Evolutionary conservation across 1,139 yeast species (phyloP).

Genomic region (Schizosaccharomyces versatilis): DNA sequence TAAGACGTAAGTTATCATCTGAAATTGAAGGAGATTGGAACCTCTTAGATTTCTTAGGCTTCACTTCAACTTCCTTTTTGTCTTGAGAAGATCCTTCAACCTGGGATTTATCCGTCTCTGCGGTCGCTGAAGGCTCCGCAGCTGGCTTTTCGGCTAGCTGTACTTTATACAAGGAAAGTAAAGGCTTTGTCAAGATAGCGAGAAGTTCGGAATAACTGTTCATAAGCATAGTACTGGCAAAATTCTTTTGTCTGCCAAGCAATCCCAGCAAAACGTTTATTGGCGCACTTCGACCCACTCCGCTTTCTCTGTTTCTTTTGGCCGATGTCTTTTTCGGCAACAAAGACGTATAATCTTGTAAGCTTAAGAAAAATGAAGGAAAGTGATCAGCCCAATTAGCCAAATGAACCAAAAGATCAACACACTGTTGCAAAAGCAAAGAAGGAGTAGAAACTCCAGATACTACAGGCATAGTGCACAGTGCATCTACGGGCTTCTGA

Average conservation of each 20-base stretch:
- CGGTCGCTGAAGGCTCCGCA: neutral
- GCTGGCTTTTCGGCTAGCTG: constrained; percentile 3
- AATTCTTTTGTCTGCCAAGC: constrained; percentile 39
- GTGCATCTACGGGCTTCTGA: neutral
- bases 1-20: constrained; percentile 35
- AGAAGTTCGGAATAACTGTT: constrained; percentile 55
- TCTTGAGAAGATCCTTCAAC: constrained; percentile 2
- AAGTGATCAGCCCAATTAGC: constrained; percentile 48
- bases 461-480: neutral
- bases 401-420: constrained; percentile 53
- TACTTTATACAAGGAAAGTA: constrained; percentile 18
- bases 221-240: constrained; percentile 53
- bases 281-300: constrained; percentile 36
- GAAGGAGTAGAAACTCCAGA: constrained; percentile 39
- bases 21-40: constrained; percentile 46
- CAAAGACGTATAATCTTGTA: constrained; percentile 39
- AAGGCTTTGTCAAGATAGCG: constrained; percentile 56
- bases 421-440: constrained; percentile 51
- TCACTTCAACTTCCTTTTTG: constrained; percentile 2
- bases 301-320: constrained; percentile 21
- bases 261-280: constrained; percentile 44
- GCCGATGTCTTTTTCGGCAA: constrained; percentile 26
- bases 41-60: constrained; percentile 6
- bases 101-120: constrained; percentile 7
- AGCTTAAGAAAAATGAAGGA: constrained; percentile 56